A percentile compares a stretch with the other conserved stretches of the same genome.
Conservation (phyloP, 495 filamentous ascomycete species). For the Barbatosphaeria neglecta region DNA sequence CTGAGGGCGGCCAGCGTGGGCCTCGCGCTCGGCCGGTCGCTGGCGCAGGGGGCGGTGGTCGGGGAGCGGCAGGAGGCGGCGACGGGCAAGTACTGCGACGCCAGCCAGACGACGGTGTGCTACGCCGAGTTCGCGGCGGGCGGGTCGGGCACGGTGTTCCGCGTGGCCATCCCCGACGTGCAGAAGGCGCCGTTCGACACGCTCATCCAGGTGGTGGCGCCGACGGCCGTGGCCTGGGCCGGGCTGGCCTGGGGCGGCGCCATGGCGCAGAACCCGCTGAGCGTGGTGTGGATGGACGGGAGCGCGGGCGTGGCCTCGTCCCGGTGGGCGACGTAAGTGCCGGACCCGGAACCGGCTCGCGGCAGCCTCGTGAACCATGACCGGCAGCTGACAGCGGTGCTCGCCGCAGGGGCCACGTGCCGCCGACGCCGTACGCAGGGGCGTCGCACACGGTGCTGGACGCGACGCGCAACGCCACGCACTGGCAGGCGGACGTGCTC, state of each 20-base stretch:
- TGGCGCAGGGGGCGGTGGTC: neutral
- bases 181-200: slow-evolving; percentile 30
- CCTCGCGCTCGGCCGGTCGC: neutral
- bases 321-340: slow-evolving; percentile 31
- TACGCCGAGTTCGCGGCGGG: slow-evolving; percentile 22
- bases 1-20: neutral
- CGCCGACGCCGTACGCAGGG: slow-evolving; percentile 26
- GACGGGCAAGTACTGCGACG: slow-evolving; percentile 22
- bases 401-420: slow-evolving; percentile 17
- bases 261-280: slow-evolving; percentile 39
- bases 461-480: slow-evolving; percentile 31
- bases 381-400: slow-evolving; percentile 4
- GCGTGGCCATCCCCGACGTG: slow-evolving; percentile 37
- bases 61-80: slow-evolving; percentile 9
- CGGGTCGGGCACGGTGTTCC: slow-evolving; percentile 24
- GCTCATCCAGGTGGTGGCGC: slow-evolving; percentile 35
- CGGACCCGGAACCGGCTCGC: neutral
- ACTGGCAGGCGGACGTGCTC: slow-evolving; percentile 36
- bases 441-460: slow-evolving; percentile 32
- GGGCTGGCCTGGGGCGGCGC: slow-evolving; percentile 37
- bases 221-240: slow-evolving; percentile 30
- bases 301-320: slow-evolving; percentile 27
- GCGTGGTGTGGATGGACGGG: slow-evolving; percentile 31
- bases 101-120: slow-evolving; percentile 24
- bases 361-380: neutral